Conservation (phyloP, 2,329 filamentous ascomycete species). For the Capronia epimyces region DNA sequence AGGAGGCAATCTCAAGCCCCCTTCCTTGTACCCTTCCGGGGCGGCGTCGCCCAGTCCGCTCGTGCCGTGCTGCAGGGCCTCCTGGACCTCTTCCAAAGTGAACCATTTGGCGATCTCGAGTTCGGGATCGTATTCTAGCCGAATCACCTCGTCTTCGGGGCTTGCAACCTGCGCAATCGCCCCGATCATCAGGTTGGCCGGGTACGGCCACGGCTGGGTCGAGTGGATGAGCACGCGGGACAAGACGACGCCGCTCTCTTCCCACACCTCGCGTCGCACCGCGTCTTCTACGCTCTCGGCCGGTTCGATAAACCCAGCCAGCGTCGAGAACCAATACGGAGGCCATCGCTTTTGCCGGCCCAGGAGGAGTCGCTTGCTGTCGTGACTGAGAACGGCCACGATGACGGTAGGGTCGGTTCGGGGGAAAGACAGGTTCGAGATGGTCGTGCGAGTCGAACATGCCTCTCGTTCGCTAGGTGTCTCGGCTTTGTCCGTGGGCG, state of each 20-base stretch:
- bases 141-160: constrained; percentile 72
- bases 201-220: constrained; percentile 83
- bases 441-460: constrained; percentile 74
- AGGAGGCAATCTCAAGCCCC: constrained; percentile 73
- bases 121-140: constrained; percentile 82
- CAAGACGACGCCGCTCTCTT: constrained; percentile 71
- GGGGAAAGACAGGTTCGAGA: constrained; percentile 89
- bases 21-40: constrained; percentile 65
- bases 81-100: constrained; percentile 68
- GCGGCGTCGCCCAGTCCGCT: constrained; percentile 62
- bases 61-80: constrained; percentile 64
- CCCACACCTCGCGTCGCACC: constrained; percentile 77
- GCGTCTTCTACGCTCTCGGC: constrained; percentile 82
- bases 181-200: constrained; percentile 77
- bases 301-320: constrained; percentile 81
- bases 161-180: constrained; percentile 77
- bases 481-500: constrained; percentile 40
- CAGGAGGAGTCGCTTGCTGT: constrained; percentile 71
- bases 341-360: constrained; percentile 83
- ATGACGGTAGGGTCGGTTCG: constrained; percentile 93
- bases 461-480: constrained; percentile 54
- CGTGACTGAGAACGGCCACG: constrained; percentile 79
- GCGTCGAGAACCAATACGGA: constrained; percentile 76
- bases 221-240: constrained; percentile 76
- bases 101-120: constrained; percentile 89